A percentile compares a stretch with the other conserved stretches of the same genome.
These are phyloP conservation scores for Pseudopithomyces chartarum DNA, from an alignment of 2,329 filamentous ascomycete species.

Conservation along the genomic window DNA sequence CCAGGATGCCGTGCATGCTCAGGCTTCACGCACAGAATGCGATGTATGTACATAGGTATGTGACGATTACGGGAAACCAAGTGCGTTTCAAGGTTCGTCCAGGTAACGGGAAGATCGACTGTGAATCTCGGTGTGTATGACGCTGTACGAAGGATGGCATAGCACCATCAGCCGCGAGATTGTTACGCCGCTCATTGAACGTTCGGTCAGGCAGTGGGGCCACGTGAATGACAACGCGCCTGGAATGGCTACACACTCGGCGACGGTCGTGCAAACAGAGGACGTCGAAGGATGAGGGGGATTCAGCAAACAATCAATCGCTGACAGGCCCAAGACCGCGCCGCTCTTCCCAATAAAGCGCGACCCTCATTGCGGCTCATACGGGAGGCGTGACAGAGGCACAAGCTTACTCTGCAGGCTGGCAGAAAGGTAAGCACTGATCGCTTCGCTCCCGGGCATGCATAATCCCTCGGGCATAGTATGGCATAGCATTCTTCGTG, in stretches of 20 bases:
- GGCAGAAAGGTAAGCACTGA: neutral
- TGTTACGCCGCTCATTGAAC: too few relatives aligned
- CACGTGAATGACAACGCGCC: neutral
- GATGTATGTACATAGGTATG: too few relatives aligned
- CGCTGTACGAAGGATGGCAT: neutral
- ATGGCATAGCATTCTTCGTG: conserved; percentile 4
- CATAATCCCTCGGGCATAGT: conserved; percentile 3
- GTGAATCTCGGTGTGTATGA: conserved; percentile 7
- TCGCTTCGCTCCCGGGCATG: neutral
- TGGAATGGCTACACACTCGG: neutral
- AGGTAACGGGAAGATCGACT: conserved; percentile 1
- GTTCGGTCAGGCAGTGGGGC: neutral
- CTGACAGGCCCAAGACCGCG: conserved; percentile 2
- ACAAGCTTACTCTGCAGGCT: conserved; percentile 1
- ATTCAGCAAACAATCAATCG: conserved; percentile 2
- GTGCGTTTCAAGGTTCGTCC: neutral
- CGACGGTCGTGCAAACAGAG: neutral
- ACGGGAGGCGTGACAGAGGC: neutral
- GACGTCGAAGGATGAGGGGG: neutral
- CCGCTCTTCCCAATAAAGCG: conserved; percentile 7
- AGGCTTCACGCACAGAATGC: neutral
- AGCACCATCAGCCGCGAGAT: neutral
- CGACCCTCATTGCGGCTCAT: conserved; percentile 5
- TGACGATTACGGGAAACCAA: neutral
- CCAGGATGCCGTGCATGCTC: neutral